Percentiles rank a stretch among this genome's conserved stretches.
Conservation (phyloP, 352 stramenopile species). For the Phytopythium vexans region DNA sequence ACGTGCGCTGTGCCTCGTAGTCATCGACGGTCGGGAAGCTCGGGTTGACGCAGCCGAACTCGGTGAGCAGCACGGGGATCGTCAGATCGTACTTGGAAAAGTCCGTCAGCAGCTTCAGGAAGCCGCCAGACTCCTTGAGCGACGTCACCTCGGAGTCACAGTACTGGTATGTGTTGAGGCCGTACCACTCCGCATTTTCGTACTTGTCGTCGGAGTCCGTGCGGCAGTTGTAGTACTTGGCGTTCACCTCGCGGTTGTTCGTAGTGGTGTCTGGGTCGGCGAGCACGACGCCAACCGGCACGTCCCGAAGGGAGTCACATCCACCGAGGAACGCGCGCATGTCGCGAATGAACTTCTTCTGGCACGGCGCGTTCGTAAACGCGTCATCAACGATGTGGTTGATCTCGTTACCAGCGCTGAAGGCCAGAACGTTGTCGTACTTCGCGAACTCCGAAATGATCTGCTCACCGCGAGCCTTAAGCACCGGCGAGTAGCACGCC, state of each 20-base stretch:
- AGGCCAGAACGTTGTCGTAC: conserved; percentile 82
- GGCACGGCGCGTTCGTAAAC: conserved; percentile 67
- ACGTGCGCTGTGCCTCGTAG: conserved; percentile 69
- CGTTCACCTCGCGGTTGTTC: conserved; percentile 49
- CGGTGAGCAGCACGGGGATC: conserved; percentile 76
- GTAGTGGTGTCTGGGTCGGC: conserved; percentile 37
- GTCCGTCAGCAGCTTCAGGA: conserved; percentile 40
- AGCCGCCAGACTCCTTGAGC: conserved; percentile 36
- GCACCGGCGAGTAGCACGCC: conserved; percentile 42
- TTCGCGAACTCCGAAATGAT: conserved; percentile 82
- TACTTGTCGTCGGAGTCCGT: conserved; percentile 44
- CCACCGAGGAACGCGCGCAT: conserved; percentile 65
- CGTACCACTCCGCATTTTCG: conserved; percentile 77
- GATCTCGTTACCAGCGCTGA: conserved; percentile 81
- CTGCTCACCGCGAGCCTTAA: conserved; percentile 72
- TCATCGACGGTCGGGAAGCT: conserved; percentile 49
- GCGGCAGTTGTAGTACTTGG: conserved; percentile 75
- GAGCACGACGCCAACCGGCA: conserved; percentile 76
- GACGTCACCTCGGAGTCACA: conserved; percentile 49
- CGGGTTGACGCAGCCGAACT: conserved; percentile 77
- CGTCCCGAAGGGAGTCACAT: conserved; percentile 55
- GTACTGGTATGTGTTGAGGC: conserved; percentile 71
- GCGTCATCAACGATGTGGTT: conserved; percentile 50
- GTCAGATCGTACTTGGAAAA: conserved; percentile 54
- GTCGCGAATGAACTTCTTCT: conserved; percentile 88